Conservation (phyloP, 805 yeast genomes). For the Yarrowia alimentaria region DNA sequence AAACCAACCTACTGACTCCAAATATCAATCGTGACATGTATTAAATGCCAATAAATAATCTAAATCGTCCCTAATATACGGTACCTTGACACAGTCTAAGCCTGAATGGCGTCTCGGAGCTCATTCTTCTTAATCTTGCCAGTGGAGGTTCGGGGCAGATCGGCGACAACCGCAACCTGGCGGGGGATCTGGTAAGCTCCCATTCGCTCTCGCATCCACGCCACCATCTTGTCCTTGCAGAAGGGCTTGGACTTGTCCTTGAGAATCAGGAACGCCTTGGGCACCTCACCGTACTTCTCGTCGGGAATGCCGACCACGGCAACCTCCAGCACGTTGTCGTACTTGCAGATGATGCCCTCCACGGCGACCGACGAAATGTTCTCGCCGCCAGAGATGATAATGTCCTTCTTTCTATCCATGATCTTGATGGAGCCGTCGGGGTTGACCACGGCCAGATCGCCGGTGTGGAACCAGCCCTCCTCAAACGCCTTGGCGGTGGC, state of each 20-base stretch:
- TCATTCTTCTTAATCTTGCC: slow-evolving; percentile 41
- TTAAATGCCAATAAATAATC: slow-evolving; percentile 12
- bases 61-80: no score
- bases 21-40: no score
- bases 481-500: slow-evolving; percentile 39
- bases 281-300: slow-evolving; percentile 40
- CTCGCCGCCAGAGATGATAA: slow-evolving; percentile 43
- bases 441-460: slow-evolving; percentile 42
- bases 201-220: slow-evolving; percentile 35
- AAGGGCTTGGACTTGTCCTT: slow-evolving; percentile 30
- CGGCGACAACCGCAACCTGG: slow-evolving; percentile 34
- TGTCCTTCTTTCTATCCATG: slow-evolving; percentile 42
- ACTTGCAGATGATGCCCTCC: slow-evolving; percentile 36
- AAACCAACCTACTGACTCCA: no score
- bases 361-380: slow-evolving; percentile 42
- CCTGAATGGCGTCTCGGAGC: slow-evolving; percentile 34
- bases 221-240: slow-evolving; percentile 31
- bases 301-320: slow-evolving; percentile 40
- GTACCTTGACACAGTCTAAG: neutral
- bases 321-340: slow-evolving; percentile 38
- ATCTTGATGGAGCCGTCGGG: slow-evolving; percentile 40
- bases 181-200: slow-evolving; percentile 42
- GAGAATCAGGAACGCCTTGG: slow-evolving; percentile 38
- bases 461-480: slow-evolving; percentile 41
- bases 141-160: slow-evolving; percentile 42